These are phyloP conservation scores for Dactylis glomerata DNA, from an alignment of 176 grass and related monocot species.

Conservation along the genomic window DNA sequence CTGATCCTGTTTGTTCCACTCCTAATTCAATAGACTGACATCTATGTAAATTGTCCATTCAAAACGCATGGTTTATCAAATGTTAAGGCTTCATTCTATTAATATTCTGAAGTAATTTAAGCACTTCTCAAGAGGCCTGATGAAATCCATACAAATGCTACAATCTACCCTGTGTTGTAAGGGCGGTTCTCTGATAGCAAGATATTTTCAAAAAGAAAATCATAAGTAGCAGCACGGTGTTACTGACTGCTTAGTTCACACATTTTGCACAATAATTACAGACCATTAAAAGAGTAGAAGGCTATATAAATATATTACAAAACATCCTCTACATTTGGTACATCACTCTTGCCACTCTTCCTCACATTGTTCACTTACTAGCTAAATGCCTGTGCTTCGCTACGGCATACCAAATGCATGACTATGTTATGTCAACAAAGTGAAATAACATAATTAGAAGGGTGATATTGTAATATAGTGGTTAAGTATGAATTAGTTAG, in stretches of 20 bases:
- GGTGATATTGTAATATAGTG: too few relatives aligned
- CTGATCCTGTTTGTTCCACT: background rate
- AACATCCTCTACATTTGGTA: background rate
- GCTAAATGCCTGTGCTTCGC: too few relatives aligned
- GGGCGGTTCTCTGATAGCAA: background rate
- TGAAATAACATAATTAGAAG: too few relatives aligned
- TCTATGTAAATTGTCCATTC: background rate
- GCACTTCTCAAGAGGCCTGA: slow-evolving; percentile 1
- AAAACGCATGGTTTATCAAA: background rate
- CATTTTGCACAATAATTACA: background rate
- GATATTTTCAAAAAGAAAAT: background rate
- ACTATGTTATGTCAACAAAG: too few relatives aligned
- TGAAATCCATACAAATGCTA: background rate
- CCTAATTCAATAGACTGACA: slow-evolving; percentile 7
- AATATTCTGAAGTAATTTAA: slow-evolving; percentile 11
- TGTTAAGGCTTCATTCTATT: slow-evolving; percentile 1
- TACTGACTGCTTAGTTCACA: background rate
- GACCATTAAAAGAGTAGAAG: background rate
- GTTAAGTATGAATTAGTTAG: too few relatives aligned
- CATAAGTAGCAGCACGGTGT: background rate
- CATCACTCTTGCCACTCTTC: slow-evolving; percentile 3
- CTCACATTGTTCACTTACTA: background rate
- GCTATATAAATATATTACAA: slow-evolving; percentile 22
- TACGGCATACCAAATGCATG: too few relatives aligned
- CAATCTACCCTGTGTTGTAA: slow-evolving; percentile 13